These are phyloP conservation scores for Ustilago shanxiensis DNA, from an alignment of 1,284 basidiomycete genomes.

Conservation along the genomic window DNA sequence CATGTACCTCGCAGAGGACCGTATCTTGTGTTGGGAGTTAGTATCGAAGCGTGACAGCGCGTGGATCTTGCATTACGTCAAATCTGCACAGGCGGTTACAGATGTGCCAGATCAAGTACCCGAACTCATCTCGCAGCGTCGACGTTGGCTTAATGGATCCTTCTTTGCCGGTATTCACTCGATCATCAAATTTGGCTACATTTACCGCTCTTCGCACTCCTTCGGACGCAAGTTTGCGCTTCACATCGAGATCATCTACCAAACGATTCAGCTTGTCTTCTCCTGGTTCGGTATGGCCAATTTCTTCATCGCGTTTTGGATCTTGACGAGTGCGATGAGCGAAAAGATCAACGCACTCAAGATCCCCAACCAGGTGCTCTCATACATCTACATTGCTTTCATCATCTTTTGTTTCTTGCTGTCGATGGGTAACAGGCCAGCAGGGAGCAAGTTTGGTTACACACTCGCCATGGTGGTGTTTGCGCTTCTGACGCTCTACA, in stretches of 20 bases:
- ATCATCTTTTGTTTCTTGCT: conserved; percentile 68
- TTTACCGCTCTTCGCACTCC: conserved; percentile 67
- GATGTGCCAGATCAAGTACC: conserved; percentile 66
- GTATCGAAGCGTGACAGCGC: conserved; percentile 70
- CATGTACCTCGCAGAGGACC: conserved; percentile 69
- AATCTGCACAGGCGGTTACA: conserved; percentile 65
- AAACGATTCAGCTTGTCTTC: conserved; percentile 64
- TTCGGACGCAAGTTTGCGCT: conserved; percentile 61
- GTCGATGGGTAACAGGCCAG: conserved; percentile 68
- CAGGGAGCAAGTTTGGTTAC: conserved; percentile 63
- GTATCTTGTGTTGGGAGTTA: conserved; percentile 67
- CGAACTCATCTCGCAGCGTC: conserved; percentile 66
- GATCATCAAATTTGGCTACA: conserved; percentile 69
- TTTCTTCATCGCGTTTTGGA: conserved; percentile 63
- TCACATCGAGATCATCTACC: conserved; percentile 69
- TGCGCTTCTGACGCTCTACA: conserved; percentile 64
- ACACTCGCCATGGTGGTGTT: conserved; percentile 66
- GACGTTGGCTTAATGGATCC: conserved; percentile 68
- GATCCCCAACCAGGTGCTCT: conserved; percentile 62
- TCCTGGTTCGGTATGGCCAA: conserved; percentile 67
- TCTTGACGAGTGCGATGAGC: conserved; percentile 62
- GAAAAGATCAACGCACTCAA: conserved; percentile 55
- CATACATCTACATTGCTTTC: conserved; percentile 68
- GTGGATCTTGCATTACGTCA: conserved; percentile 69
- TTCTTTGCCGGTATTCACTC: conserved; percentile 69